Evolutionary conservation across 352 stramenopile genomes (phyloP).

Genomic region (Thraustochytrium sp.): DNA sequence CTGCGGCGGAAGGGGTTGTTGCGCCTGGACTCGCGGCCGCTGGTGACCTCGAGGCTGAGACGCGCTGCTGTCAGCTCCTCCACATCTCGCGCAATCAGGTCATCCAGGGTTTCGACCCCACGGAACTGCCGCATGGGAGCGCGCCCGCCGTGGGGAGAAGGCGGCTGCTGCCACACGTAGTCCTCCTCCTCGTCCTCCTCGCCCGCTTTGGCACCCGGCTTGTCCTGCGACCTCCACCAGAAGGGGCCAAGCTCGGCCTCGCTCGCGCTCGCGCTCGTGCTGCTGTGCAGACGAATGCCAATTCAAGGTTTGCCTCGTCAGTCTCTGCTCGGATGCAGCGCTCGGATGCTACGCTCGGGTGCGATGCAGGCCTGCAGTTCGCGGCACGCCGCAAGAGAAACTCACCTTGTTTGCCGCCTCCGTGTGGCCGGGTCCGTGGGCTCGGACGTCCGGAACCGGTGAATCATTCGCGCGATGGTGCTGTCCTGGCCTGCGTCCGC

Average conservation of each 20-base stretch:
- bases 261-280: no score
- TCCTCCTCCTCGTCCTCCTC: neutral
- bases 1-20: neutral
- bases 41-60: neutral
- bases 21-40: neutral
- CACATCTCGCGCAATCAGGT: conserved; percentile 19
- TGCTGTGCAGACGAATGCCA: neutral
- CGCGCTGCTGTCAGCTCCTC: neutral
- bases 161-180: conserved; percentile 19
- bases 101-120: conserved; percentile 8
- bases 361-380: no score
- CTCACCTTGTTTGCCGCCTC: neutral
- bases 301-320: neutral
- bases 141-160: neutral
- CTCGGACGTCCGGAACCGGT: conserved; percentile 12
- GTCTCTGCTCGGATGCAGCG: neutral
- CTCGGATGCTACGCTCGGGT: neutral
- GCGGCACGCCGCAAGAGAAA: neutral
- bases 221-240: neutral
- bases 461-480: conserved; percentile 32
- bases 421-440: neutral
- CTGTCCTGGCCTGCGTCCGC: neutral
- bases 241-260: neutral
- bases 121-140: neutral
- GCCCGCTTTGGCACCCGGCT: neutral